These are phyloP conservation scores for Domatiomyces catenatus DNA, from an alignment of 2,329 filamentous ascomycete genomes.

Conservation along the genomic window DNA sequence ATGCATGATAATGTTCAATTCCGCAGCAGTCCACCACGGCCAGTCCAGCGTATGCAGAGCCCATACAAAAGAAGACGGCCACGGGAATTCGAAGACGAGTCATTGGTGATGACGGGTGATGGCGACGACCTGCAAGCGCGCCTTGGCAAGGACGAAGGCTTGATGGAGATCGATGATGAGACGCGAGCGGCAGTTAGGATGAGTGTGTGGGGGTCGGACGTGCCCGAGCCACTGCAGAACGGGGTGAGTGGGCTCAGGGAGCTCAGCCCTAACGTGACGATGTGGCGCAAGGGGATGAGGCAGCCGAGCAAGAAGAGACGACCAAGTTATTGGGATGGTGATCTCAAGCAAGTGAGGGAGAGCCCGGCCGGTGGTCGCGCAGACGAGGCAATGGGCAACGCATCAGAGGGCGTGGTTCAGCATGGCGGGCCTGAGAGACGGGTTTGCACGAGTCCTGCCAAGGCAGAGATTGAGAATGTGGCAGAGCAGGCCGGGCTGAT, in stretches of 20 bases:
- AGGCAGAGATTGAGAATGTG: background rate
- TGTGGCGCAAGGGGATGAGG: slow-evolving; percentile 8
- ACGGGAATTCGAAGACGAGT: slow-evolving; percentile 6
- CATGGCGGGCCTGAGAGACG: background rate
- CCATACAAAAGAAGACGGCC: slow-evolving; percentile 7
- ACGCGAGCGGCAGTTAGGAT: slow-evolving; percentile 12
- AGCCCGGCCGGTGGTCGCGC: slow-evolving; percentile 10
- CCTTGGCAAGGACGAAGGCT: slow-evolving; percentile 11
- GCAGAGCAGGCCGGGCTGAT: background rate
- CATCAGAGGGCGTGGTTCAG: background rate
- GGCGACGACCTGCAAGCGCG: slow-evolving; percentile 3
- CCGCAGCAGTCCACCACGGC: slow-evolving; percentile 15
- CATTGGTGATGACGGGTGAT: slow-evolving; percentile 2
- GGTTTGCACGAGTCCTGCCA: slow-evolving; percentile 1
- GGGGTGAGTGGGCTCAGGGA: slow-evolving; percentile 8
- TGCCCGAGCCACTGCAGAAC: slow-evolving; percentile 2
- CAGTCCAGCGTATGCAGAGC: background rate
- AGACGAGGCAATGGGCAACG: background rate
- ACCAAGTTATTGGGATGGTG: slow-evolving; percentile 17
- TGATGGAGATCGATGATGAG: slow-evolving; percentile 15
- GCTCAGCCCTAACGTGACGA: slow-evolving; percentile 15
- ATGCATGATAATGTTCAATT: slow-evolving; percentile 11
- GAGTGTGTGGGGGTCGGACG: slow-evolving; percentile 11
- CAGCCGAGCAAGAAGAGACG: slow-evolving; percentile 12
- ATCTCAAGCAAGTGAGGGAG: slow-evolving; percentile 14